phyloP scores from a whole-genome alignment of 2,329 filamentous ascomycete genomes.

The Graphilbum fragrans region DNA sequence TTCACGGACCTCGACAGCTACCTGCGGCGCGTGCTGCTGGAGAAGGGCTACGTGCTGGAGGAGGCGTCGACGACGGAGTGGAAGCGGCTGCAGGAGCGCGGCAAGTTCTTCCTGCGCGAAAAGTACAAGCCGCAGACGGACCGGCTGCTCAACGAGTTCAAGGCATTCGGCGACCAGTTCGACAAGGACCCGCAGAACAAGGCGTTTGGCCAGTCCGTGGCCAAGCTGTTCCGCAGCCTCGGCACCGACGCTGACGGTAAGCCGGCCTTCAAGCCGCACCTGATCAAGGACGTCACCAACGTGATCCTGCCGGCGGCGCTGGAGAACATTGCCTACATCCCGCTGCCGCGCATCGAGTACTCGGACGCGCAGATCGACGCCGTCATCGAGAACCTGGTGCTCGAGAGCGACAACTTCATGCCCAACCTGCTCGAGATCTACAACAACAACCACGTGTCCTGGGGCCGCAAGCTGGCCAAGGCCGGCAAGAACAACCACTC shows the following conservation, averaged over 20 bases:
- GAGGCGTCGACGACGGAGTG: constrained; percentile 70
- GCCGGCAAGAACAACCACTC: constrained; percentile 69
- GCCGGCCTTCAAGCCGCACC: constrained; percentile 79
- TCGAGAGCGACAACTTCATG: constrained; percentile 94
- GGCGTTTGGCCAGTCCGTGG: constrained; percentile 59
- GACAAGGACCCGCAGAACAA: constrained; percentile 80
- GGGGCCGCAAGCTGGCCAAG: constrained; percentile 87
- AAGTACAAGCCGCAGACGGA: constrained; percentile 82
- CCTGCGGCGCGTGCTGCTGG: constrained; percentile 69
- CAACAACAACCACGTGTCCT: constrained; percentile 89
- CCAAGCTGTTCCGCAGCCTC: constrained; percentile 80
- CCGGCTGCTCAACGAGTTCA: constrained; percentile 76
- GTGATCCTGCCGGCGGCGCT: constrained; percentile 76
- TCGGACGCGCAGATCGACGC: constrained; percentile 74
- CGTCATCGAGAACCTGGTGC: constrained; percentile 84
- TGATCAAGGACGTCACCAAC: constrained; percentile 78
- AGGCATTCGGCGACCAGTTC: constrained; percentile 82
- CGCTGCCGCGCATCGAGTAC: constrained; percentile 84
- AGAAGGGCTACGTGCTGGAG: constrained; percentile 85
- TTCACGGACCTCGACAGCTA: constrained; percentile 70
- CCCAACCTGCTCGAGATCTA: constrained; percentile 83
- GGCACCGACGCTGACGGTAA: constrained; percentile 79
- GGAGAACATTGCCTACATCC: constrained; percentile 84
- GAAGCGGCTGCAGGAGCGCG: constrained; percentile 74
- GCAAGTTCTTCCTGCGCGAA: constrained; percentile 74